Percentiles rank a stretch among this genome's conserved stretches.
Evolutionary conservation across 116 monocot genomes (phyloP).

Genomic region (Zostera marina): DNA sequence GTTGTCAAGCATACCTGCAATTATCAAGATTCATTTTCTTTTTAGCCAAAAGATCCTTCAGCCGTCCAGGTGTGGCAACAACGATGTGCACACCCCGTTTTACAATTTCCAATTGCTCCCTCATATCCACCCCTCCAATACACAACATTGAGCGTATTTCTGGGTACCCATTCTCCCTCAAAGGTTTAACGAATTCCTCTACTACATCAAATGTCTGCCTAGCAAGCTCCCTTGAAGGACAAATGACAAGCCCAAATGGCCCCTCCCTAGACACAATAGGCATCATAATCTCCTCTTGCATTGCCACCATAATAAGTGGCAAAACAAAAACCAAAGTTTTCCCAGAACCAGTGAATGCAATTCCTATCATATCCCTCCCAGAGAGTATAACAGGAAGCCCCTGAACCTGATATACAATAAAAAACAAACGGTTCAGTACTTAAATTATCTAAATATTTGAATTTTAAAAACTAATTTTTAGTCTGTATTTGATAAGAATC

Average conservation of each 20-base stretch:
- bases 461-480: neutral
- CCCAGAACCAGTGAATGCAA: slow-evolving; percentile 88
- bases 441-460: neutral
- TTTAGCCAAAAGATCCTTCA: slow-evolving; percentile 92
- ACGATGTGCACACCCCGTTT: slow-evolving; percentile 93
- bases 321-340: slow-evolving; percentile 87
- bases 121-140: slow-evolving; percentile 94
- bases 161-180: slow-evolving; percentile 68
- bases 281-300: slow-evolving; percentile 89
- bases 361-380: slow-evolving; percentile 92
- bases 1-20: slow-evolving; percentile 49
- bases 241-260: slow-evolving; percentile 83
- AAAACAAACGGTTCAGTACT: neutral
- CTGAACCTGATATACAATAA: slow-evolving; percentile 23
- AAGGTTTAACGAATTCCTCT: slow-evolving; percentile 51
- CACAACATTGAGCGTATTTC: slow-evolving; percentile 72
- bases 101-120: slow-evolving; percentile 66
- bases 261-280: slow-evolving; percentile 83
- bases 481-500: slow-evolving; percentile 1
- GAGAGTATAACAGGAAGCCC: slow-evolving; percentile 68
- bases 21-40: slow-evolving; percentile 96
- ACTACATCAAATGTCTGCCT: slow-evolving; percentile 83
- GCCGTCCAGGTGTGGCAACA: slow-evolving; percentile 86
- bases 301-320: slow-evolving; percentile 71
- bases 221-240: slow-evolving; percentile 87